Evolutionary conservation across 805 yeast species (phyloP), one percentile per base, ranked within the genome.

Genomic region (Starmerella geochares): DNA sequence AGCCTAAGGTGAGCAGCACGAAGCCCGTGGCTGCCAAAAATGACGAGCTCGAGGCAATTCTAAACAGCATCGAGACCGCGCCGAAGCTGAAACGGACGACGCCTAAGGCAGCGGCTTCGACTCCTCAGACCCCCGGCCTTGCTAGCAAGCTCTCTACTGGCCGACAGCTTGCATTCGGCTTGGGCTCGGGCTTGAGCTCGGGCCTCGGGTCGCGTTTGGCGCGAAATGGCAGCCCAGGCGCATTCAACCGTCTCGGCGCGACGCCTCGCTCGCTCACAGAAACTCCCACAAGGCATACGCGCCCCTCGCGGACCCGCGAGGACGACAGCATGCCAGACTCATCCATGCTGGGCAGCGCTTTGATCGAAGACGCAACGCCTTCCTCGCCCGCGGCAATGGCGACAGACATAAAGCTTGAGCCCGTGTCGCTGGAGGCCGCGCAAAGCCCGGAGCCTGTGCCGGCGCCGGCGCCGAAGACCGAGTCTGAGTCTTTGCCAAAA

Each of bases 341-440:
- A 16, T 41, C 50, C 27, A 50, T 50, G 53, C 25, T 50, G 4
- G 53, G 53, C 38, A 28, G 35, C 37, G 46, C 21, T 10, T 11
- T 50, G 3, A 19, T 46, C 9, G 25, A 29, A 4, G 38, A 29
- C n/a, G 25, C 28, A 14, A 23, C 20, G 27, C 23, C 33, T 11
- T 28, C 33, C 23, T n/a, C 39, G 21, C 51, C 48, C 10, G 23
- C 16, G 8, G 8, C 14, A 3, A 5, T 20, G 4, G 20, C 13
- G 20, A 29, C 42, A 27, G 39, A 35, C 17, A 33, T 43, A 7
- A 48, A 36, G 21, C 37, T 48, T 14, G 40, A 42, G 14, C 51
- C 47, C n/a, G 51, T 41, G n/a, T n/a, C 23, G 24, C 37, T 48
- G n/a, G 46, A 47, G 27, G 19, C 46, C 1, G 43, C 39, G 14